These are phyloP conservation scores for Fusarium domesticum DNA, from an alignment of 2,329 filamentous ascomycete genomes.

Conservation along the genomic window DNA sequence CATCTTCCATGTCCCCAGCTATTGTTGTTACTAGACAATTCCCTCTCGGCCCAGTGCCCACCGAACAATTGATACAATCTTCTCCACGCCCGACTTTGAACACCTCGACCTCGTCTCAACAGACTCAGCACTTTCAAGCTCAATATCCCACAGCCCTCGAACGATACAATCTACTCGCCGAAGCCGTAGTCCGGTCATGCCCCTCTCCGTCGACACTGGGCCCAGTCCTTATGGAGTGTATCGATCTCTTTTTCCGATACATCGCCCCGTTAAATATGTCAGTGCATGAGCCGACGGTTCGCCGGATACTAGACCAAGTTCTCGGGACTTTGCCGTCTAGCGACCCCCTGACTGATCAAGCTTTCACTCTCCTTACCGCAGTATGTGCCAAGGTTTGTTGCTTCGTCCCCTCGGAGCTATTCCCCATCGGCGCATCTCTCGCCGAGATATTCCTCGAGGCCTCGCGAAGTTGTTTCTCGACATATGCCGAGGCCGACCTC, in stretches of 20 bases:
- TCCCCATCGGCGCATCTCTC: background rate
- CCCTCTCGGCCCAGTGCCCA: background rate
- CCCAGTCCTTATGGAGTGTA: background rate
- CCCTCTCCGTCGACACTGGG: background rate
- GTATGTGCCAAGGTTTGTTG: background rate
- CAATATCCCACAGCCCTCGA: background rate
- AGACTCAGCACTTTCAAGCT: too few species aligned
- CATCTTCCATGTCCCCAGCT: background rate
- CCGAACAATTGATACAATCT: background rate
- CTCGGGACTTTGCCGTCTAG: background rate
- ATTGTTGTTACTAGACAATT: background rate
- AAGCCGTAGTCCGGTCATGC: background rate
- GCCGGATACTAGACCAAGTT: background rate
- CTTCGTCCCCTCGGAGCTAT: background rate
- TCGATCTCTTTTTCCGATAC: background rate
- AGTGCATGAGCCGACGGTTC: background rate
- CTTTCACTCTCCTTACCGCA: background rate
- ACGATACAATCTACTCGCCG: background rate
- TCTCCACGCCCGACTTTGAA: too few species aligned
- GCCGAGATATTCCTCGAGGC: background rate
- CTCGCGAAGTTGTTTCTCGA: background rate
- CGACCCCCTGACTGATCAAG: background rate
- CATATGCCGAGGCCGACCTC: background rate
- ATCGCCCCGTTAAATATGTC: background rate
- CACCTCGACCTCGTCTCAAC: too few species aligned